Percentiles rank a stretch among this genome's conserved stretches.
phyloP scores from a whole-genome alignment of 2,329 filamentous ascomycete genomes.

The Colletotrichum truncatum region DNA sequence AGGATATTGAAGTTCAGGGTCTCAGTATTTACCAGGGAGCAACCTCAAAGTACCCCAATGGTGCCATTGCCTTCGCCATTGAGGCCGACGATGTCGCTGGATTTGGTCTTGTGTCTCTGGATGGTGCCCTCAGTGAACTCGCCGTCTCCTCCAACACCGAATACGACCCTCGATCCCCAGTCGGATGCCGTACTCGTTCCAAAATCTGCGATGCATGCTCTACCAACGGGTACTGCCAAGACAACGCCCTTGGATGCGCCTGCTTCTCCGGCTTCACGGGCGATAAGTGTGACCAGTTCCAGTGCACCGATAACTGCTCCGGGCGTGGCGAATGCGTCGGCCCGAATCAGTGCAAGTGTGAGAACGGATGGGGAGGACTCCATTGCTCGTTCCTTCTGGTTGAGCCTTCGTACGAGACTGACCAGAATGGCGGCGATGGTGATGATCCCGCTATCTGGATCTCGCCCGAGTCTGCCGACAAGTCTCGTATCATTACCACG shows the following conservation, averaged over 20 bases:
- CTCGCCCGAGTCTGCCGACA: constrained; percentile 46
- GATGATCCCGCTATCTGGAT: constrained; percentile 61
- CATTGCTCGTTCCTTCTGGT: constrained; percentile 55
- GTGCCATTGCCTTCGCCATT: constrained; percentile 50
- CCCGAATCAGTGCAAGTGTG: constrained; percentile 51
- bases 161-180: constrained; percentile 45
- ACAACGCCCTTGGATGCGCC: constrained; percentile 40
- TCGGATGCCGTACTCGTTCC: constrained; percentile 34
- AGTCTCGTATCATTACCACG: constrained; percentile 61
- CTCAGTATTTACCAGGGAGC: constrained; percentile 50
- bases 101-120: constrained; percentile 50
- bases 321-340: constrained; percentile 51
- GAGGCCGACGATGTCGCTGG: constrained; percentile 49
- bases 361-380: constrained; percentile 52
- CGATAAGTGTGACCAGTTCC: constrained; percentile 42
- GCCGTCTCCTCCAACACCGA: constrained; percentile 45
- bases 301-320: constrained; percentile 51
- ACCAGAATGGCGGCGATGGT: constrained; percentile 52
- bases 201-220: constrained; percentile 45
- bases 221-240: constrained; percentile 47
- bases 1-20: constrained; percentile 53
- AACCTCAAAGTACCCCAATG: constrained; percentile 45
- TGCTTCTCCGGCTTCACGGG: constrained; percentile 56
- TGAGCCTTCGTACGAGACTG: constrained; percentile 51
- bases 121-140: constrained; percentile 42